Percentiles rank a stretch among this genome's conserved stretches.
phyloP scores from a whole-genome alignment of 768 basidiomycete species.

The Lactarius indigo region DNA sequence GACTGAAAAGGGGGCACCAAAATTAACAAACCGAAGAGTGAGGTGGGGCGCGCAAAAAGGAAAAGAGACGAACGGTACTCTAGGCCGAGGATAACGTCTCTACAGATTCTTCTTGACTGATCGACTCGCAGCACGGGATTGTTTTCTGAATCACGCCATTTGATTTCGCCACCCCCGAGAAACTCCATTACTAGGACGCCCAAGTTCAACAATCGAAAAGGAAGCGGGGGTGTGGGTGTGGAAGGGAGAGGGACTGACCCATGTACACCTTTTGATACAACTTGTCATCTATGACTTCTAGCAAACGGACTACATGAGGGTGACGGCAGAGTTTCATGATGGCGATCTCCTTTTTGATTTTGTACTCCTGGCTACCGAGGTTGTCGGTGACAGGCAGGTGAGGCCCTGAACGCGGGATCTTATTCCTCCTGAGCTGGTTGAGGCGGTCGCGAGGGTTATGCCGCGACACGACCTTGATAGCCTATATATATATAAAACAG shows the following conservation, averaged over 20 bases:
- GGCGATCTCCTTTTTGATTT: slow-evolving; percentile 91
- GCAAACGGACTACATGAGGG: slow-evolving; percentile 82
- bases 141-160: slow-evolving; percentile 67
- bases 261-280: slow-evolving; percentile 88
- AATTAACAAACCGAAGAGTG: slow-evolving; percentile 15
- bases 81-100: slow-evolving; percentile 90
- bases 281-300: slow-evolving; percentile 94
- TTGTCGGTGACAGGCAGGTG: slow-evolving; percentile 62
- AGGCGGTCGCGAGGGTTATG: slow-evolving; percentile 69
- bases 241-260: slow-evolving; percentile 45
- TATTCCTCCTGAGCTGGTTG: slow-evolving; percentile 41
- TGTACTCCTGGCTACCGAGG: slow-evolving; percentile 69
- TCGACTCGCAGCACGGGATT: slow-evolving; percentile 77
- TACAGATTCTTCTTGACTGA: slow-evolving; percentile 82
- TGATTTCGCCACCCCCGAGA: slow-evolving; percentile 91
- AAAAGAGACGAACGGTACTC: slow-evolving; percentile 75
- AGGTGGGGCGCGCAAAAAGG: not conserved
- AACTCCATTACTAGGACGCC: slow-evolving; percentile 85
- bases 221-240: not conserved
- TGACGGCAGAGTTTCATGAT: slow-evolving; percentile 98
- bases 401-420: slow-evolving; percentile 40
- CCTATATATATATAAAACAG: slow-evolving; percentile 46
- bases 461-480: slow-evolving; percentile 75
- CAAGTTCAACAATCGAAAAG: slow-evolving; percentile 10
- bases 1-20: slow-evolving; percentile 46